A percentile compares a stretch with the other conserved stretches of the same genome.
phyloP scores from a whole-genome alignment of 805 yeast genomes.

The Candida endomychidarum region DNA sequence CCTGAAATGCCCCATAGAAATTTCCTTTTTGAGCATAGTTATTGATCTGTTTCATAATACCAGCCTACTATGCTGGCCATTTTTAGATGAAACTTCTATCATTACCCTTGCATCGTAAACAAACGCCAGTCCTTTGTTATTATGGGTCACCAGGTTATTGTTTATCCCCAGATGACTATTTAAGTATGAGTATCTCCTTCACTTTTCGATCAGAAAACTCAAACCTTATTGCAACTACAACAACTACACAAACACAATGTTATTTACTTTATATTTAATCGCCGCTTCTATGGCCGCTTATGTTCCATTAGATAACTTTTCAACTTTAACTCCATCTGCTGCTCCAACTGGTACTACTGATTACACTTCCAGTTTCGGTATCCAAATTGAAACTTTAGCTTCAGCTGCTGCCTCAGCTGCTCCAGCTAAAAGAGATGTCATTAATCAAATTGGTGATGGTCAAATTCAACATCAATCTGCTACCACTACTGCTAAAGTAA shows the following conservation, averaged over 20 bases:
- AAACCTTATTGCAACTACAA: not conserved
- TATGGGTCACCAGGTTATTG: not conserved
- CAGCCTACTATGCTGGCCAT: conserved; percentile 5
- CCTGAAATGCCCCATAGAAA: not conserved
- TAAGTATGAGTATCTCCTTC: not conserved
- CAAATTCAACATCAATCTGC: conserved; percentile 33
- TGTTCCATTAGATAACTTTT: conserved; percentile 67
- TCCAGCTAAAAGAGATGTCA: conserved; percentile 32
- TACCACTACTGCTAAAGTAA: conserved; percentile 29
- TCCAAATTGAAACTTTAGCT: conserved; percentile 58
- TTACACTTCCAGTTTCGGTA: conserved; percentile 61
- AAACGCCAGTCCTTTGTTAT: not conserved
- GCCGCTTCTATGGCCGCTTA: conserved; percentile 53
- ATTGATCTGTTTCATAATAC: conserved; percentile 1
- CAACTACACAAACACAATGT: conserved; percentile 9
- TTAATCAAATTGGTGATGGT: conserved; percentile 34
- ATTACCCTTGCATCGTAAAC: not conserved
- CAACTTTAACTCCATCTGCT: conserved; percentile 66
- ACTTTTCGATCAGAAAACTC: too few relatives aligned
- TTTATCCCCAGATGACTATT: not conserved
- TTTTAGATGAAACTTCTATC: not conserved
- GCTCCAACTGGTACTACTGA: conserved; percentile 48
- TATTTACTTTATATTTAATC: conserved; percentile 11
- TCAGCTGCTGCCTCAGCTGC: conserved; percentile 35
- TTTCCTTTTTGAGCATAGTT: not conserved